Evolutionary conservation across 2,329 filamentous ascomycete genomes (phyloP), one percentile per base, ranked within the genome.

Genomic region (Aspergillus persii): DNA sequence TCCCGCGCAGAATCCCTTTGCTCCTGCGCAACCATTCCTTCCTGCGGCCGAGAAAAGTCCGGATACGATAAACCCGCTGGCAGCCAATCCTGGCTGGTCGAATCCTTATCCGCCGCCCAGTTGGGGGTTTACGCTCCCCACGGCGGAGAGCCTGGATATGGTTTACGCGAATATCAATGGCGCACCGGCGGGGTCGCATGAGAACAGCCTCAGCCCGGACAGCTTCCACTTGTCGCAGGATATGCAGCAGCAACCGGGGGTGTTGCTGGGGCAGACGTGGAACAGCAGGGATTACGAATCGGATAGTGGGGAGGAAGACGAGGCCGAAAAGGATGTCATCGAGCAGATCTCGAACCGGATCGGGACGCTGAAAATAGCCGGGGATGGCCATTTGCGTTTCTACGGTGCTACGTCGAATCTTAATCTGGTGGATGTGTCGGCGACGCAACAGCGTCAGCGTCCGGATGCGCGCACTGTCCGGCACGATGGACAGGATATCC

Each of bases 351-450:
- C 78, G 2, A 70, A 77, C 61, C 76, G 77, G 6, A 74, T 80
- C 18, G 79, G 79, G 4, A 77, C 76, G 4, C 60, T 81, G 52
- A 78, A 79, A 53, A 71, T 80, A 27, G 71, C 74, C 0, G 72
- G 74, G 2, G 78, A 78, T 61, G 78, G 78, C 0, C 75, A 79
- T 59, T 64, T 79, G 15, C 73, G 77, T 11, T 81, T 77, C 57
- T 80, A 77, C 50, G 79, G 79, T 9, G 72, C 78, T 2, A 78
- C 78, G 0, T 79, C 78, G 4, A 80, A 80, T 44, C 68, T 79
- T 15, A 78, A 77, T 51, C 57, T 80, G 27, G 69, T 80, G 2
- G 75, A 78, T 59, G 73, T 74, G 11, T 73, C 71, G 31, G 72
- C 72, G 9, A 72, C 71, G 29, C 68, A 71, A 50, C 70, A 71